Evolutionary conservation across 108 stramenopile genomes (phyloP).

Genomic region (Conticribra weissflogii): DNA sequence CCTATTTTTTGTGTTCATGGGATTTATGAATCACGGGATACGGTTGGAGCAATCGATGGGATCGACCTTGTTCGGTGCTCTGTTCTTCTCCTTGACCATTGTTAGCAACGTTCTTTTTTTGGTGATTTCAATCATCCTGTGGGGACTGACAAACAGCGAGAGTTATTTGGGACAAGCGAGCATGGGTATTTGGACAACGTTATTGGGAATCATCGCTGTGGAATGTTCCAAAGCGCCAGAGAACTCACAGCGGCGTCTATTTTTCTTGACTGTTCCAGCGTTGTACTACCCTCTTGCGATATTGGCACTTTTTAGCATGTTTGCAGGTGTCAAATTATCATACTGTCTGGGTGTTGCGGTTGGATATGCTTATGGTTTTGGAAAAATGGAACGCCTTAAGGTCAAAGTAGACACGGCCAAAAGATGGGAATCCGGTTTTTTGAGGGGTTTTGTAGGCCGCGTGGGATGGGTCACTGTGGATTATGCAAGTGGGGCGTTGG

Average conservation of each 20-base stretch:
- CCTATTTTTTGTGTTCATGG: constrained; percentile 70
- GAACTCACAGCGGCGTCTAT: constrained; percentile 58
- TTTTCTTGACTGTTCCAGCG: constrained; percentile 67
- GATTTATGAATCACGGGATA: constrained; percentile 68
- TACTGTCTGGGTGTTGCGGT: constrained; percentile 73
- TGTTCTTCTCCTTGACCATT: constrained; percentile 62
- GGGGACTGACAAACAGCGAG: constrained; percentile 46
- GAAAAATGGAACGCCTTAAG: constrained; percentile 50
- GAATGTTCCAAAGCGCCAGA: constrained; percentile 79
- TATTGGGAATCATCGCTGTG: constrained; percentile 71
- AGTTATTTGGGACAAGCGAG: constrained; percentile 41
- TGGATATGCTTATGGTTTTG: constrained; percentile 73
- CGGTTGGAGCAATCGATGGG: constrained; percentile 77
- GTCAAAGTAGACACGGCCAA: constrained; percentile 40
- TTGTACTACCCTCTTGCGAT: constrained; percentile 77
- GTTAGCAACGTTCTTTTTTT: constrained; percentile 61
- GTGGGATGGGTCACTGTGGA: constrained; percentile 39
- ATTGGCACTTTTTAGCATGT: constrained; percentile 70
- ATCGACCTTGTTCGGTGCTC: constrained; percentile 65
- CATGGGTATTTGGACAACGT: constrained; percentile 73
- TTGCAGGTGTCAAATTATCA: constrained; percentile 61
- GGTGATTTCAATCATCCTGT: constrained; percentile 48
- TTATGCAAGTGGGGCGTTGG: constrained; percentile 47
- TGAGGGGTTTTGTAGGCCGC: constrained; percentile 42
- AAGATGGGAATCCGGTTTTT: constrained; percentile 52